A percentile compares a stretch with the other conserved stretches of the same genome.
phyloP scores from a whole-genome alignment of 2,329 filamentous ascomycete genomes.

The Laburnicola sp. region DNA sequence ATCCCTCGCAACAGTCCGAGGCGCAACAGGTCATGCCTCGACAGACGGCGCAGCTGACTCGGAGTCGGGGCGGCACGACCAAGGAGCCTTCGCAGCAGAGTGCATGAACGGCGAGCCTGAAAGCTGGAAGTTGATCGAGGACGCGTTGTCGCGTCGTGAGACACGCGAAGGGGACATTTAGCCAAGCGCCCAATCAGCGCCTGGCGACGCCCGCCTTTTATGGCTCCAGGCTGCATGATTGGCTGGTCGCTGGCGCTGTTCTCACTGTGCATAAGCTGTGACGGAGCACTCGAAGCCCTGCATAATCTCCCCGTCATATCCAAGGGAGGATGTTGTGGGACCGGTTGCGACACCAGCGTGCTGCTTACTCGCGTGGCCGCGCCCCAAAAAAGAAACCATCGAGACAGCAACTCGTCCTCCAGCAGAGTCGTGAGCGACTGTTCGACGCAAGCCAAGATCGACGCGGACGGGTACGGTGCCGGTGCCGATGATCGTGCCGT shows the following conservation, averaged over 20 bases:
- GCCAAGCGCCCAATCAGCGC: slow-evolving; percentile 15
- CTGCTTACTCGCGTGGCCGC: no score
- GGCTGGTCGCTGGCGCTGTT: background rate
- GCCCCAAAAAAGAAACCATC: no score
- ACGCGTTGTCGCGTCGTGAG: slow-evolving; percentile 17
- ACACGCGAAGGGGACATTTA: slow-evolving; percentile 12
- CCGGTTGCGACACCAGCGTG: background rate
- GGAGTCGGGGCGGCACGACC: background rate
- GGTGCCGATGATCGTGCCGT: slow-evolving; percentile 23
- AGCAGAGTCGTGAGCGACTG: background rate
- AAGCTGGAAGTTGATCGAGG: slow-evolving; percentile 22
- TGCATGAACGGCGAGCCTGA: slow-evolving; percentile 21
- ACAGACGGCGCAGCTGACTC: background rate
- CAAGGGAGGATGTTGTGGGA: slow-evolving; percentile 1
- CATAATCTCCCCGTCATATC: slow-evolving; percentile 9
- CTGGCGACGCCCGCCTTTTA: slow-evolving; percentile 6
- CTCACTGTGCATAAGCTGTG: background rate
- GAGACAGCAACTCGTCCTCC: no score
- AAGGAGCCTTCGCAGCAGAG: slow-evolving; percentile 5
- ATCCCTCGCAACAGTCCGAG: background rate
- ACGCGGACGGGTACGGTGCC: no score
- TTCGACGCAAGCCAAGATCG: slow-evolving; percentile 4
- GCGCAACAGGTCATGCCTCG: background rate
- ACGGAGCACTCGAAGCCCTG: slow-evolving; percentile 1
- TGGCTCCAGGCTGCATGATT: slow-evolving; percentile 18